These are phyloP conservation scores for Plasmodium coatneyi DNA, from an alignment of 169 alveolate genomes.

Conservation along the genomic window DNA sequence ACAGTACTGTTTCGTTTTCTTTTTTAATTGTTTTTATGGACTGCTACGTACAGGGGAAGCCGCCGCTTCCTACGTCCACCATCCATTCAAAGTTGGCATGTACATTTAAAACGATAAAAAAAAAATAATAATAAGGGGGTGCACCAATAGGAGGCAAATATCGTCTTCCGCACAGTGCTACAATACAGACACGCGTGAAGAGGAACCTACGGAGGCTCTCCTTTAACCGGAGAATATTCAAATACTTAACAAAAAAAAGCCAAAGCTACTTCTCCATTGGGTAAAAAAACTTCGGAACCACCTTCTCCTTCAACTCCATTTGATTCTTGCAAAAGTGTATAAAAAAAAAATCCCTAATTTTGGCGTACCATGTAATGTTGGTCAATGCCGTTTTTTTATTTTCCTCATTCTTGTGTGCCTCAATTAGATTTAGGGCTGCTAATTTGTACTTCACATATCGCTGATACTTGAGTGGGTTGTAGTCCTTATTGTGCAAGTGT, in stretches of 20 bases:
- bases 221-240: not conserved
- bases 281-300: constrained; percentile 69
- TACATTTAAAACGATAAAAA: not conserved
- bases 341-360: constrained; percentile 71
- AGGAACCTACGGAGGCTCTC: not conserved
- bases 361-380: constrained; percentile 69
- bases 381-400: constrained; percentile 72
- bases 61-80: not conserved
- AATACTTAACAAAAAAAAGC: not conserved
- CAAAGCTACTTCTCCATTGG: constrained; percentile 49
- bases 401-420: constrained; percentile 53
- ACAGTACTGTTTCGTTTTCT: not conserved
- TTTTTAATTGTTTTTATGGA: not conserved
- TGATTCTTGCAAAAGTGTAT: constrained; percentile 63
- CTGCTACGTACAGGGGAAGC: not conserved
- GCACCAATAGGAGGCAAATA: not conserved
- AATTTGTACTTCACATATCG: constrained; percentile 55
- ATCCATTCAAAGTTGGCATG: not conserved
- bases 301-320: constrained; percentile 52
- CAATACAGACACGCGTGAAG: not conserved
- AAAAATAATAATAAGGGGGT: not conserved
- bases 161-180: not conserved
- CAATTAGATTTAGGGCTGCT: constrained; percentile 69
- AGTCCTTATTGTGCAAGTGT: constrained; percentile 62
- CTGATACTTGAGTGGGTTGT: constrained; percentile 56